Conservation (phyloP, 805 yeast genomes). For the Spathaspora girioi region DNA sequence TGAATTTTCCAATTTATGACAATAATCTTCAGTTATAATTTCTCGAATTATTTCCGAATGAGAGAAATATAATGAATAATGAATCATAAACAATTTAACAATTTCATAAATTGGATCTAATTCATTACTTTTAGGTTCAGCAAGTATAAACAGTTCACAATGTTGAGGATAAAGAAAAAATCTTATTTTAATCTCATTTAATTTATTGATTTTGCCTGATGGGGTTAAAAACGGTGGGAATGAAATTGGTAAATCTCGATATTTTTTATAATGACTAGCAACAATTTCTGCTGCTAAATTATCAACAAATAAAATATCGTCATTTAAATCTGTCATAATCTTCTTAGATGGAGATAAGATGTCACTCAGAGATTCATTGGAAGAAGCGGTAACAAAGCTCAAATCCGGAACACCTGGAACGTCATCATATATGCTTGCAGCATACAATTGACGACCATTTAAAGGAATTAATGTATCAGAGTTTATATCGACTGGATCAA, state of each 20-base stretch:
- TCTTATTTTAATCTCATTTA: slow-evolving; percentile 28
- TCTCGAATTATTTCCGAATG: slow-evolving; percentile 28
- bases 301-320: slow-evolving; percentile 23
- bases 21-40: slow-evolving; percentile 31
- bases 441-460: slow-evolving; percentile 27
- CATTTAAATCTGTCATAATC: slow-evolving; percentile 15
- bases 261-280: slow-evolving; percentile 22
- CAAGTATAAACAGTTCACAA: slow-evolving; percentile 46
- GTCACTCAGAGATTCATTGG: background rate
- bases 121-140: slow-evolving; percentile 51
- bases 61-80: slow-evolving; percentile 37
- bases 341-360: slow-evolving; percentile 4
- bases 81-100: slow-evolving; percentile 43
- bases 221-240: slow-evolving; percentile 31
- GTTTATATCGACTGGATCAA: slow-evolving; percentile 34
- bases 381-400: slow-evolving; percentile 10
- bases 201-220: slow-evolving; percentile 16
- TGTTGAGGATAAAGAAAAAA: slow-evolving; percentile 42
- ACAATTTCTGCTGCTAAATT: slow-evolving; percentile 28
- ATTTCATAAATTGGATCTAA: slow-evolving; percentile 64
- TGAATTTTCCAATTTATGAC: slow-evolving; percentile 25
- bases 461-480: slow-evolving; percentile 27
- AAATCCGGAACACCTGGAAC: slow-evolving; percentile 18
- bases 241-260: slow-evolving; percentile 29
- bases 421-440: slow-evolving; percentile 21